Evolutionary conservation across 306 rosid genomes (phyloP).

Genomic region (Vicia faba): DNA sequence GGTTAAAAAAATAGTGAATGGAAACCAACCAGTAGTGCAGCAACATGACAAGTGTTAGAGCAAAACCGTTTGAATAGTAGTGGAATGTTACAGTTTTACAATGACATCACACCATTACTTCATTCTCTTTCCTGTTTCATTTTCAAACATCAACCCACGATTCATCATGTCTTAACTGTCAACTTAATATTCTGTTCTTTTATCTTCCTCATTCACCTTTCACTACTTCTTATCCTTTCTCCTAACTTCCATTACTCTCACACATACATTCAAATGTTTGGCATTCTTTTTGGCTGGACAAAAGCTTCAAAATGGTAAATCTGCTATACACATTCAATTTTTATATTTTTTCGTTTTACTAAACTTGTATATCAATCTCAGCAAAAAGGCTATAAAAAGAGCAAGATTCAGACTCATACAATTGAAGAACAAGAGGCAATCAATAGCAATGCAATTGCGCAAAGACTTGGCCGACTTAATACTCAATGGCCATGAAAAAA

Average conservation of each 20-base stretch:
- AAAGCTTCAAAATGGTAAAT: conserved; percentile 2
- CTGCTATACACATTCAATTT: background rate
- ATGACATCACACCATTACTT: background rate
- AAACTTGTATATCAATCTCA: background rate
- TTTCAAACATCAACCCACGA: background rate
- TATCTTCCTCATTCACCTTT: background rate
- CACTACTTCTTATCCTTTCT: background rate
- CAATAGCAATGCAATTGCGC: conserved; percentile 3
- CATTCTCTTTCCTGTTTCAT: background rate
- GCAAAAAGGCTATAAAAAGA: conserved; percentile 2
- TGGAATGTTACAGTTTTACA: background rate
- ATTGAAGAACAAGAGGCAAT: conserved; percentile 2
- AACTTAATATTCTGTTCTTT: background rate
- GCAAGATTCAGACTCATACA: conserved; percentile 6
- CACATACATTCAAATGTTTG: background rate
- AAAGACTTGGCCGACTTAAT: background rate
- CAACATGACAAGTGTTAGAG: background rate
- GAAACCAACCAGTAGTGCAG: background rate
- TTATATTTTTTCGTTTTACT: background rate
- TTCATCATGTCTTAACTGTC: background rate
- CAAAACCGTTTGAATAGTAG: background rate
- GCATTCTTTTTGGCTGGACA: conserved; percentile 3
- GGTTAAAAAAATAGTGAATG: background rate
- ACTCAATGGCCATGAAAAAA: background rate
- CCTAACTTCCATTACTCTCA: background rate